phyloP scores from a whole-genome alignment of 345 rosid species.

The Rhodamnia argentea region DNA sequence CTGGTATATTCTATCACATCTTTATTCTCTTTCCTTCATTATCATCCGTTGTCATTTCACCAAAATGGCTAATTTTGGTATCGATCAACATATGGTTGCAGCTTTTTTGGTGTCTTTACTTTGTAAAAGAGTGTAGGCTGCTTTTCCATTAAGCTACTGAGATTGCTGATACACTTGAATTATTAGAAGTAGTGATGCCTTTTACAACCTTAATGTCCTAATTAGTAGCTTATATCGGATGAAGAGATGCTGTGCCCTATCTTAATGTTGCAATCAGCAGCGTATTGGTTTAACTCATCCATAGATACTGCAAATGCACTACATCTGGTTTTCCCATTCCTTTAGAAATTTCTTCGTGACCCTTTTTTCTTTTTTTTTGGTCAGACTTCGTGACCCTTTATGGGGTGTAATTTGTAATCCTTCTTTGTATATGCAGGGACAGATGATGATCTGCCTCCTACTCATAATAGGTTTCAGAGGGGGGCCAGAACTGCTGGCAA shows the following conservation, averaged over 20 bases:
- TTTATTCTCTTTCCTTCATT: not conserved
- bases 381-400: not conserved
- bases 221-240: not conserved
- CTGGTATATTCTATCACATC: not conserved
- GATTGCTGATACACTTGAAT: not conserved
- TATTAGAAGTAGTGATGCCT: not conserved
- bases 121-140: not conserved
- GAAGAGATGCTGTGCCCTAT: not conserved
- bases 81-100: not conserved
- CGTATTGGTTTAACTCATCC: not conserved
- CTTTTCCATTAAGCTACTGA: not conserved
- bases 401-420: not conserved
- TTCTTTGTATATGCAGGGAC: slow-evolving; percentile 50
- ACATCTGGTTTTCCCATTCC: not conserved
- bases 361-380: not conserved
- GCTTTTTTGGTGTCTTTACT: not conserved
- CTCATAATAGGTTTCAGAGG: slow-evolving; percentile 86
- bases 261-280: not conserved
- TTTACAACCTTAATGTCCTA: not conserved
- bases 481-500: slow-evolving; percentile 65
- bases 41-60: not conserved
- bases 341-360: not conserved
- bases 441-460: slow-evolving; percentile 96
- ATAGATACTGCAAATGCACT: not conserved
- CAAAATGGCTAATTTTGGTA: not conserved